Evolutionary conservation across 345 rosid species (phyloP).

Genomic region (Euphorbia tirucalli): DNA sequence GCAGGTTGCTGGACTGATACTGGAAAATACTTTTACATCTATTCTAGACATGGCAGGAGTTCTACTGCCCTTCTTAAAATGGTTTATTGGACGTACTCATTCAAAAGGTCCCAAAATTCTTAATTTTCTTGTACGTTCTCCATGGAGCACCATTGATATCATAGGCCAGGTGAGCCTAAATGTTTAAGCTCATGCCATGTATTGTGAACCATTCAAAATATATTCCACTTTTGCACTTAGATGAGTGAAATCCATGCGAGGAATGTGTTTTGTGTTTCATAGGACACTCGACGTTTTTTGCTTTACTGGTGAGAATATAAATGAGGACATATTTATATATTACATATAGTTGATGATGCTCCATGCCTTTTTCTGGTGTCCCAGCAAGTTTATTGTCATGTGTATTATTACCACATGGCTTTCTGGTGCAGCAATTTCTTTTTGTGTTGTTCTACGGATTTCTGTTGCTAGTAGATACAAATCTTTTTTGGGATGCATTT

Average conservation of each 20-base stretch:
- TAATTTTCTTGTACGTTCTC: constrained; percentile 93
- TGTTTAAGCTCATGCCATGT: constrained; percentile 9
- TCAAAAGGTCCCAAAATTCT: constrained; percentile 78
- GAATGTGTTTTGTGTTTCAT: neutral
- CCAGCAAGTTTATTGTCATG: neutral
- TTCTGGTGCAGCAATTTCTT: constrained; percentile 4
- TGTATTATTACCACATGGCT: neutral
- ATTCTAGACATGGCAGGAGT: constrained; percentile 99
- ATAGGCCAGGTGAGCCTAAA: constrained; percentile 77
- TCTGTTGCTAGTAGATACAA: constrained; percentile 9
- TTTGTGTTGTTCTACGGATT: constrained; percentile 8
- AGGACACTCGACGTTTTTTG: neutral
- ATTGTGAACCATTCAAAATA: neutral
- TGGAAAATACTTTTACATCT: constrained; percentile 97
- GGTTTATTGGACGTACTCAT: constrained; percentile 88
- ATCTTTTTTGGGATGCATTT: neutral
- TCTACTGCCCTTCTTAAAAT: constrained; percentile 82
- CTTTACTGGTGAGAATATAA: neutral
- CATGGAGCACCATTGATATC: constrained; percentile 89
- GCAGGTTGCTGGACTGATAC: constrained; percentile 77
- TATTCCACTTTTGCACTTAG: constrained; percentile 1
- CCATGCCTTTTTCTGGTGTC: neutral
- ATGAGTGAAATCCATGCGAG: neutral
- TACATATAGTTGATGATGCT: neutral
- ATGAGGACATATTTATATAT: no score